Conservation (phyloP, 2,329 filamentous ascomycete genomes). For the Talaromyces atroroseus region DNA sequence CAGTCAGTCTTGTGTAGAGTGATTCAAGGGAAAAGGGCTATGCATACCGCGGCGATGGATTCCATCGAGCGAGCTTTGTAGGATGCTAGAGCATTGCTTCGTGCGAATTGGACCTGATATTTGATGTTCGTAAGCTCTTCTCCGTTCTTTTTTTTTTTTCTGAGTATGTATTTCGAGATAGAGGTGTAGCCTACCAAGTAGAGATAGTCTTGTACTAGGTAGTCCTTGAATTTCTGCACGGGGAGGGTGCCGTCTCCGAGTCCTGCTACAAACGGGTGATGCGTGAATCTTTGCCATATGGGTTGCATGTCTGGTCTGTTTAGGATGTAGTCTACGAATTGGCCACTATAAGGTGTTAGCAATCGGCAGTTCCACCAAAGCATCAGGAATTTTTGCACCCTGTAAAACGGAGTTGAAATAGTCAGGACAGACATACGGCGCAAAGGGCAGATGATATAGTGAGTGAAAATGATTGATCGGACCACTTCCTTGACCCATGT, state of each 20-base stretch:
- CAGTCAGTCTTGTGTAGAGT: neutral
- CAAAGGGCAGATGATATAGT: constrained; percentile 54
- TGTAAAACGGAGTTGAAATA: too few species aligned
- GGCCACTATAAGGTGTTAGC: constrained; percentile 48
- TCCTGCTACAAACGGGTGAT: constrained; percentile 75
- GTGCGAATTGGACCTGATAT: constrained; percentile 70
- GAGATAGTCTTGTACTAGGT: constrained; percentile 87
- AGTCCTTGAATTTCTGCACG: constrained; percentile 73
- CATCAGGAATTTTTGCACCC: too few species aligned
- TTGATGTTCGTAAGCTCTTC: constrained; percentile 2
- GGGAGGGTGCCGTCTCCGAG: constrained; percentile 72
- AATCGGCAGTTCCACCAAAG: too few species aligned
- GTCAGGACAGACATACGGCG: constrained; percentile 39
- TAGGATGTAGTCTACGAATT: constrained; percentile 78
- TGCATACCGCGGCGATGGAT: constrained; percentile 62
- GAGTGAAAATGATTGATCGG: constrained; percentile 66
- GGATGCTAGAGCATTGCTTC: constrained; percentile 76
- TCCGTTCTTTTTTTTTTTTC: neutral
- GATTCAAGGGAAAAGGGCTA: neutral
- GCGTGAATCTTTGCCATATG: constrained; percentile 69
- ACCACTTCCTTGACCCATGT: constrained; percentile 55
- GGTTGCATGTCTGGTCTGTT: constrained; percentile 66
- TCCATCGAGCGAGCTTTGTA: constrained; percentile 75
- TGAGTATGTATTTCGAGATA: neutral
- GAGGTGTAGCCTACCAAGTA: constrained; percentile 61